Evolutionary conservation across 179 eudicot species (phyloP), one percentile per base, ranked within the genome.

Genomic region (Beta corolliflora): DNA sequence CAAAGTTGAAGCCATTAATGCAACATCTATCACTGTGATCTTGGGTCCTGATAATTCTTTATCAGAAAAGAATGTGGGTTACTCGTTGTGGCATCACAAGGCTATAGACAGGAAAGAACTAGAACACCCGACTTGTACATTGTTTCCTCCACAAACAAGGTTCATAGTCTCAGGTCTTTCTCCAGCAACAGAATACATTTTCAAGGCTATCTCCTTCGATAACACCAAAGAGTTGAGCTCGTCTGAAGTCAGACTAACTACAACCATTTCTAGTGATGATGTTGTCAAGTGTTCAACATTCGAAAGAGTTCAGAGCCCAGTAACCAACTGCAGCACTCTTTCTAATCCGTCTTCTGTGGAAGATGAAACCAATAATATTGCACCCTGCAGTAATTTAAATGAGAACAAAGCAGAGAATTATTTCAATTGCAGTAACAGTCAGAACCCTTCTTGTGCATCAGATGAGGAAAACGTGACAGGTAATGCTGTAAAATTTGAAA

Each of bases 271-370:
- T 23, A 76, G 54, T n/a, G 78, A 81, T 83, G 77, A 74, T 31
- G 50, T 8, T 64, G 44, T 83, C 63, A 81, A 80, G 52, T 75
- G 77, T 73, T 14, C 74, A 16, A 80, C 74, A 70, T 59, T 88
- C 8, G 90, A 82, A 77, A 83, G 87, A 67, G 86, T 89, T 75
- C 90, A 88, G 21, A 92, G 95, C 79, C 91, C 92, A 36, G 59
- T 82, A 25, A 90, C 90, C 12, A 93, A 93, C 77, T 89, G 88
- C 68, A 93, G 94, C 86, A 89, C 84, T 81, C 92, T 93, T 72
- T 90, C 97, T 36, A 90, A 90, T 85, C 97, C 97, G 16, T 89
- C 94, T 55, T 91, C 94, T 0, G 88, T 87, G 9, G 94, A 90
- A 82, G 97, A 92, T 74, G 97, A 92, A 87, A 85, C 90, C 29